Percentiles rank a stretch among this genome's conserved stretches.
These are phyloP conservation scores for Pichia ethanolica DNA, from an alignment of 805 yeast genomes.

Conservation along the genomic window DNA sequence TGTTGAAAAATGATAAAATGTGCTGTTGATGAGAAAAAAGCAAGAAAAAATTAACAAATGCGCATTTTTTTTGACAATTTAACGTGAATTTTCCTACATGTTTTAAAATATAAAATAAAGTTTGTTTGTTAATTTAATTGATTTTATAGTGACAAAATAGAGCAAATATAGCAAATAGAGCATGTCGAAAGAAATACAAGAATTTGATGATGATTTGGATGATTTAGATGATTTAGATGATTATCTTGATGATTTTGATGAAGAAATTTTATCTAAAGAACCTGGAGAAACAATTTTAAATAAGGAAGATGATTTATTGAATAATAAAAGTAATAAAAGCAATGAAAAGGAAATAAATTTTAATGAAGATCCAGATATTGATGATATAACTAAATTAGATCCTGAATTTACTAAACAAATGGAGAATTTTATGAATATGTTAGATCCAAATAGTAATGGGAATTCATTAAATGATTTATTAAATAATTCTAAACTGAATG, in stretches of 20 bases:
- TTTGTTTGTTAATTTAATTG: no score
- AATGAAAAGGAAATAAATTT: background rate
- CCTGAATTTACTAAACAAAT: constrained; percentile 12
- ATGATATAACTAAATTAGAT: background rate
- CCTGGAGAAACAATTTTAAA: constrained; percentile 38
- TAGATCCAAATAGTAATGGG: constrained; percentile 12
- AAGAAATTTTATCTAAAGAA: constrained; percentile 55
- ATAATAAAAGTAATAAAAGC: background rate
- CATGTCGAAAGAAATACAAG: no score
- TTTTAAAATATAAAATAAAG: no score
- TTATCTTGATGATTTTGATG: constrained; percentile 77
- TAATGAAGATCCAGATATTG: background rate
- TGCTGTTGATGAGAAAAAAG: no score
- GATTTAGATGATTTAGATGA: constrained; percentile 80
- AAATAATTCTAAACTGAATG: constrained; percentile 11
- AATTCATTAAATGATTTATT: constrained; percentile 19
- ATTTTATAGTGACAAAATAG: no score
- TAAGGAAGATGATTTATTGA: background rate
- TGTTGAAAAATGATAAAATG: no score
- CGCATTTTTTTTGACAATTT: no score
- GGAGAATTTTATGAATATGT: constrained; percentile 10
- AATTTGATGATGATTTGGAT: constrained; percentile 22
- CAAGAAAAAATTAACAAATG: no score
- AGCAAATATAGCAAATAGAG: no score
- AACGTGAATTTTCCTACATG: no score